phyloP scores from a whole-genome alignment of 192 early-diverging fungal species.

The Backusella parvicylindrica region DNA sequence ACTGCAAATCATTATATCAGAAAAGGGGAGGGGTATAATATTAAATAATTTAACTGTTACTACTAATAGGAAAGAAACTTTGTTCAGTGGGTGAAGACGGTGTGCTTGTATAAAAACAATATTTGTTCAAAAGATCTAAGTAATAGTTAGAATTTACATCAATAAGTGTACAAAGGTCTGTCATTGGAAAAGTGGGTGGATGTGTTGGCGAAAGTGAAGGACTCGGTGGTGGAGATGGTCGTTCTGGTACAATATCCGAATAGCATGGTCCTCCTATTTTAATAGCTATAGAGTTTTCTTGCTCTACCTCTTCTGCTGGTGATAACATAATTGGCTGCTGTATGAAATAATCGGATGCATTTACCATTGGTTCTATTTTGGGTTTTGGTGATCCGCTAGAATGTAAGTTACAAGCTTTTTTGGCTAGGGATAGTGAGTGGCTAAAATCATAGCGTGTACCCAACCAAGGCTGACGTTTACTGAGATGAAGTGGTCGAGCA shows the following conservation, averaged over 20 bases:
- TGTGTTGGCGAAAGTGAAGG: not conserved
- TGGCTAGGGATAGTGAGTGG: constrained; percentile 12
- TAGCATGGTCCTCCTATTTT: not conserved
- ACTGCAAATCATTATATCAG: not conserved
- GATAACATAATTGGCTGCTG: not conserved
- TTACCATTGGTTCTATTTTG: not conserved
- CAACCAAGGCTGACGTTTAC: not conserved
- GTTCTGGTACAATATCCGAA: not conserved
- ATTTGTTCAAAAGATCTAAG: constrained; percentile 50
- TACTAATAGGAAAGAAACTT: not conserved
- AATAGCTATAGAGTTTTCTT: not conserved
- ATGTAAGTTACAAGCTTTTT: not conserved
- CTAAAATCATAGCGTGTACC: constrained; percentile 12
- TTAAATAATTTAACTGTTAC: not conserved
- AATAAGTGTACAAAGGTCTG: constrained; percentile 6
- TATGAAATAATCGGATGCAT: not conserved
- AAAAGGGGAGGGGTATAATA: not conserved
- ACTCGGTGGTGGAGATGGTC: not conserved
- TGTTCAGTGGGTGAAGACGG: constrained; percentile 10
- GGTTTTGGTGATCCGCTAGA: not conserved
- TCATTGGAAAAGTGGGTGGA: not conserved
- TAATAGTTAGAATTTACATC: constrained; percentile 42
- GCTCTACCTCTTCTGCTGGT: not conserved
- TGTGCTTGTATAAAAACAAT: constrained; percentile 49
- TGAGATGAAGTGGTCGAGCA: not conserved